Evolutionary conservation across 176 grass and related monocot genomes (phyloP).

Genomic region (Ensete glaucum): DNA sequence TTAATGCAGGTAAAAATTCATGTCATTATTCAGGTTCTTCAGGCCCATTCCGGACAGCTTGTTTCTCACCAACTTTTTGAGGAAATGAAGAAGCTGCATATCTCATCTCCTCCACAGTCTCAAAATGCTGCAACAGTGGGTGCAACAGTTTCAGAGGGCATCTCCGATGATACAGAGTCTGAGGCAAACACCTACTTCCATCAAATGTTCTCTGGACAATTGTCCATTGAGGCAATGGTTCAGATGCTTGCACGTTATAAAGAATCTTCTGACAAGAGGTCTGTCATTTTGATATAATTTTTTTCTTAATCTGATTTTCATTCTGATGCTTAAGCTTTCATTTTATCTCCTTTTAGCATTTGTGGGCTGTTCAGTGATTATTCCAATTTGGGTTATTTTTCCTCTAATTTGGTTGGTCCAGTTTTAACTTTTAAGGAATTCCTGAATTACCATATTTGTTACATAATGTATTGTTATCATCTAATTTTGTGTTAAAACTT

Average conservation of each 20-base stretch:
- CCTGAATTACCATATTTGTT: neutral
- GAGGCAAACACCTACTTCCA: slow-evolving; percentile 78
- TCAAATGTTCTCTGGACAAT: slow-evolving; percentile 85
- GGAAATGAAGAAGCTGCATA: slow-evolving; percentile 63
- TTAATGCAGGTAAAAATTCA: neutral
- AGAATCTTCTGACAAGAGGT: slow-evolving; percentile 85
- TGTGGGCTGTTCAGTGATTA: neutral
- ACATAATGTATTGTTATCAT: neutral
- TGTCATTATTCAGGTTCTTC: slow-evolving; percentile 47
- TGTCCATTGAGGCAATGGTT: slow-evolving; percentile 72
- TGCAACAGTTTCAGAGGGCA: slow-evolving; percentile 32
- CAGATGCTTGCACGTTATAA: slow-evolving; percentile 89
- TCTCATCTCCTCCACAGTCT: slow-evolving; percentile 41
- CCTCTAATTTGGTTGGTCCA: too few species aligned
- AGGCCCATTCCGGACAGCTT: slow-evolving; percentile 49
- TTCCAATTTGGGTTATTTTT: neutral
- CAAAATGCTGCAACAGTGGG: slow-evolving; percentile 30
- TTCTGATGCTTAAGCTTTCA: neutral
- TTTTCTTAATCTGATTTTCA: neutral
- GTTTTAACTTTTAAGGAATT: neutral
- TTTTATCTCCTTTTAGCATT: neutral
- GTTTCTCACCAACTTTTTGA: slow-evolving; percentile 55
- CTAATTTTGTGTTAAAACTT: neutral
- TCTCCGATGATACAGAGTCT: slow-evolving; percentile 54
- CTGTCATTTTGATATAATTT: slow-evolving; percentile 8